Evolutionary conservation across 1,284 basidiomycete species (phyloP).

Genomic region (Moesziomyces sp.): DNA sequence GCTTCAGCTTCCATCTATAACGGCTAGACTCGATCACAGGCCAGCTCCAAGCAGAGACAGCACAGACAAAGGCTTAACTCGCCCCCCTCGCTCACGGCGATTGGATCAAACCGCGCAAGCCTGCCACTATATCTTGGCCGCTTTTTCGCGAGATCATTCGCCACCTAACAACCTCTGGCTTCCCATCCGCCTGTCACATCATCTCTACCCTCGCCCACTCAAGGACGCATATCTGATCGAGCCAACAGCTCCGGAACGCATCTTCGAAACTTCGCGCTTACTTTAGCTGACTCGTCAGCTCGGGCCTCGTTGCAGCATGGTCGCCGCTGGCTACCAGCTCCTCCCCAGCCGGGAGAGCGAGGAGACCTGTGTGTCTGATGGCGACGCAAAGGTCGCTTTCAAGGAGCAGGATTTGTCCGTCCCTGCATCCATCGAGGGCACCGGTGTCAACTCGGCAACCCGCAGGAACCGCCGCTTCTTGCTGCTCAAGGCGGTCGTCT

Average conservation of each 20-base stretch:
- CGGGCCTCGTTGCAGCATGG: slow-evolving; percentile 19
- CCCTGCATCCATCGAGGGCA: background rate
- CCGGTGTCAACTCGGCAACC: background rate
- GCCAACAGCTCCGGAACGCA: too few relatives aligned
- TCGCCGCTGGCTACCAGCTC: slow-evolving; percentile 33
- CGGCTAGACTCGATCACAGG: too few relatives aligned
- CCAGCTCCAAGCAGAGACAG: too few relatives aligned
- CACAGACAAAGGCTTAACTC: background rate
- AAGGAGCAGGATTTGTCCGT: slow-evolving; percentile 4
- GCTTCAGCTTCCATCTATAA: too few relatives aligned
- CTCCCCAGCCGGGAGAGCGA: slow-evolving; percentile 37
- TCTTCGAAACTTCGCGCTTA: background rate
- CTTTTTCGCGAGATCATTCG: too few relatives aligned
- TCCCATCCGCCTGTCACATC: too few relatives aligned
- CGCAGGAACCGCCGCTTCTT: slow-evolving; percentile 9
- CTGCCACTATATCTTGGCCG: too few relatives aligned
- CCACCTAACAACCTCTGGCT: too few relatives aligned
- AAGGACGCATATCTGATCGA: too few relatives aligned
- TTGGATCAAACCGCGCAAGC: too few relatives aligned
- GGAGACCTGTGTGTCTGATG: slow-evolving; percentile 27
- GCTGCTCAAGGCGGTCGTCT: slow-evolving; percentile 22
- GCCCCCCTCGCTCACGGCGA: too few relatives aligned
- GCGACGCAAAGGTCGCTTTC: slow-evolving; percentile 3
- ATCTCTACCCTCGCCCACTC: too few relatives aligned
- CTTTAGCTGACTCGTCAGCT: slow-evolving; percentile 2